Conservation (phyloP, 495 filamentous ascomycete species). For the Penicillium steckii region DNA sequence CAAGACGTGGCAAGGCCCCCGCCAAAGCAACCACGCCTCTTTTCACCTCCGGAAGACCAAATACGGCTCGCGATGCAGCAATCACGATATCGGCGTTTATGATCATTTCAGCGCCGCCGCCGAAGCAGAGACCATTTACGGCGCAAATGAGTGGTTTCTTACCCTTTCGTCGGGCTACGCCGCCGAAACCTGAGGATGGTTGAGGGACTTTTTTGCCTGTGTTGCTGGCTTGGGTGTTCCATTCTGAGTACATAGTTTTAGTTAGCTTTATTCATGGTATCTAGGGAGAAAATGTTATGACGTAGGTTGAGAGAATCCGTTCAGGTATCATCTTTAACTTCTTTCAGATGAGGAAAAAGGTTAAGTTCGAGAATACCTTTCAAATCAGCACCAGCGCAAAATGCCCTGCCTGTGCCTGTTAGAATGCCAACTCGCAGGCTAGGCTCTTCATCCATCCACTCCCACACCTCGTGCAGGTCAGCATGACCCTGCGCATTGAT, state of each 20-base stretch:
- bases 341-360: neutral
- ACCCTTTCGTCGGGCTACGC: conserved; percentile 46
- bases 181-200: conserved; percentile 36
- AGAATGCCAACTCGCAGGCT: conserved; percentile 53
- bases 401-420: conserved; percentile 55
- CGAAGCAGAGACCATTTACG: conserved; percentile 69
- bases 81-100: conserved; percentile 73
- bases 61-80: conserved; percentile 50
- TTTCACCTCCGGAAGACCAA: conserved; percentile 69
- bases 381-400: conserved; percentile 60
- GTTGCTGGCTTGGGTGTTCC: conserved; percentile 28
- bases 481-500: conserved; percentile 49
- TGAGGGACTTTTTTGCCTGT: conserved; percentile 10
- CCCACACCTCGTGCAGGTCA: conserved; percentile 52
- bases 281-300: no score
- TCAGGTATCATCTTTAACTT: neutral
- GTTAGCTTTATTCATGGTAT: neutral
- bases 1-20: conserved; percentile 70
- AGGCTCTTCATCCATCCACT: conserved; percentile 58
- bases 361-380: conserved; percentile 43
- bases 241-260: conserved; percentile 34
- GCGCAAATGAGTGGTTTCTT: conserved; percentile 69
- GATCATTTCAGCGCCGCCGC: conserved; percentile 75
- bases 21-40: conserved; percentile 71
- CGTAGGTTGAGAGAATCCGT: neutral